Conservation (phyloP, 2,329 filamentous ascomycete species). For the Purpureocillium lavendulum region DNA sequence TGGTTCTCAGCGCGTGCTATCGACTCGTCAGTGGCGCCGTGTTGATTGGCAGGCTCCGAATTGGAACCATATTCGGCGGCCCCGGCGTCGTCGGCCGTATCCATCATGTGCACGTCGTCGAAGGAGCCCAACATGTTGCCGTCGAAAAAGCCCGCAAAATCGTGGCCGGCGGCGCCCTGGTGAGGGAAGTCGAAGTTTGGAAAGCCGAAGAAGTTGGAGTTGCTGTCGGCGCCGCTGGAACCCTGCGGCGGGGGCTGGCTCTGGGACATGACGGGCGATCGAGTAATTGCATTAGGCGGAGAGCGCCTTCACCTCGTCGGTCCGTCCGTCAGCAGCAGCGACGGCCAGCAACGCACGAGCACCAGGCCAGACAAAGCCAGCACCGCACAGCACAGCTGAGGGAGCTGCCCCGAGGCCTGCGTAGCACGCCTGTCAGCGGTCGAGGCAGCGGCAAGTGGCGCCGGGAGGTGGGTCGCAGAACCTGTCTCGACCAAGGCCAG, state of each 20-base stretch:
- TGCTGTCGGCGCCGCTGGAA: background rate
- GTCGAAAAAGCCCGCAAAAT: slow-evolving; percentile 37
- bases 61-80: slow-evolving; percentile 11
- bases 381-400: too few species aligned
- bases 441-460: too few species aligned
- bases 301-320: too few species aligned
- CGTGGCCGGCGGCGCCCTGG: slow-evolving; percentile 24
- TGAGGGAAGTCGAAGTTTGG: too few species aligned
- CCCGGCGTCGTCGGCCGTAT: slow-evolving; percentile 19
- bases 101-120: slow-evolving; percentile 35
- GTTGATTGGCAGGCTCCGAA: slow-evolving; percentile 11
- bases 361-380: too few species aligned
- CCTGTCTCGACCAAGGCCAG: too few species aligned
- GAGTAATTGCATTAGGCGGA: too few species aligned
- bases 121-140: slow-evolving; percentile 28
- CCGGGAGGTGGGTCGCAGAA: too few species aligned
- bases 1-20: slow-evolving; percentile 23
- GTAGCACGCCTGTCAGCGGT: too few species aligned
- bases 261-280: slow-evolving; percentile 1
- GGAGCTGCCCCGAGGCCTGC: too few species aligned
- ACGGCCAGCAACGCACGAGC: too few species aligned
- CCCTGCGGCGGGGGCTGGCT: slow-evolving; percentile 12
- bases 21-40: slow-evolving; percentile 18
- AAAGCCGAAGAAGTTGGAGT: slow-evolving; percentile 4
- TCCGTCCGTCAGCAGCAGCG: too few species aligned